A percentile compares a stretch with the other conserved stretches of the same genome.
These are phyloP conservation scores for Mesostigma viride DNA, from an alignment of 139 green algal genomes.

Conservation along the genomic window DNA sequence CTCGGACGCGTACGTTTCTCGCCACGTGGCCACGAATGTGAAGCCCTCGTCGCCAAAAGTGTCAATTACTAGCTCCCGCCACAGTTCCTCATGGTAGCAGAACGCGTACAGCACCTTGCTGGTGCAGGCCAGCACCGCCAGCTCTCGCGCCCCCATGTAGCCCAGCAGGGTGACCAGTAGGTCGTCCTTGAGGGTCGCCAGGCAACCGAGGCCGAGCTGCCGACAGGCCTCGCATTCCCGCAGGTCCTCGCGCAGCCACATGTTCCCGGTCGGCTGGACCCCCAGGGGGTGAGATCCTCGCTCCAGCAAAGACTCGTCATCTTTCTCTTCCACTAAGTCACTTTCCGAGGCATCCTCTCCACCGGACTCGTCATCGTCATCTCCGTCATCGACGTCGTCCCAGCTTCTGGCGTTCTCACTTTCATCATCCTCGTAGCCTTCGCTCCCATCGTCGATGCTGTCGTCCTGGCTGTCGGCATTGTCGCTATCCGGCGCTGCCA, in stretches of 20 bases:
- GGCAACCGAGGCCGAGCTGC: constrained; percentile 51
- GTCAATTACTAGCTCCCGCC: constrained; percentile 70
- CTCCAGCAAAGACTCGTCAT: constrained; percentile 23
- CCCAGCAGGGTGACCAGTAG: constrained; percentile 59
- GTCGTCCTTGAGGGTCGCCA: constrained; percentile 60
- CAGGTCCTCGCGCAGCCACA: constrained; percentile 8
- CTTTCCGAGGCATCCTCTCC: too few species aligned
- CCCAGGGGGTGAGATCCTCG: constrained; percentile 19
- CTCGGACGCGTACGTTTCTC: constrained; percentile 21
- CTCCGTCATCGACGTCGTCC: too few species aligned
- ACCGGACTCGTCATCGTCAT: too few species aligned
- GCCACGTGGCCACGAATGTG: constrained; percentile 25
- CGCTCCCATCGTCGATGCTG: too few species aligned
- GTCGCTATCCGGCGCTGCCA: too few species aligned
- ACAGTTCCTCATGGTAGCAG: constrained; percentile 68
- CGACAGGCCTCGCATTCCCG: not conserved
- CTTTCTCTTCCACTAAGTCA: too few species aligned
- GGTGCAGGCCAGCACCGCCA: constrained; percentile 7
- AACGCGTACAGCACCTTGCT: constrained; percentile 69
- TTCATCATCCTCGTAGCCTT: too few species aligned
- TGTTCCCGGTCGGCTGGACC: constrained; percentile 30
- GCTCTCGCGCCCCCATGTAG: not conserved
- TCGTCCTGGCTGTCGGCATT: too few species aligned
- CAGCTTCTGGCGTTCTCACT: too few species aligned
- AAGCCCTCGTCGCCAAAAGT: constrained; percentile 24